Percentiles rank a stretch among this genome's conserved stretches.
These are phyloP conservation scores for Trametes elegans DNA, from an alignment of 768 basidiomycete species.

Conservation along the genomic window DNA sequence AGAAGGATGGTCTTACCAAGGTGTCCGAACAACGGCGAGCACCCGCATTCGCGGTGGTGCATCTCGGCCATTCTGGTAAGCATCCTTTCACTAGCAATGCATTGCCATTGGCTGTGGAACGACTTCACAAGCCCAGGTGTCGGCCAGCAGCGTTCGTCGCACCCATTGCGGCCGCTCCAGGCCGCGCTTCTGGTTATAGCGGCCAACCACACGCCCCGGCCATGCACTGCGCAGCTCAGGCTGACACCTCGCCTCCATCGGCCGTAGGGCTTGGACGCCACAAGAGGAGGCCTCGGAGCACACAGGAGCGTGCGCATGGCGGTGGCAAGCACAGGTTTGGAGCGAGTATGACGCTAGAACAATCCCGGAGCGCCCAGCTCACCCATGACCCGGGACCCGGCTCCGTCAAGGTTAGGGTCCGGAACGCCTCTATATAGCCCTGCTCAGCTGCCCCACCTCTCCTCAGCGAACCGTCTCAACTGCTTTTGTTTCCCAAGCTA, in stretches of 20 bases:
- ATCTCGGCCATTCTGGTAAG: no score
- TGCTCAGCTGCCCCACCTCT: neutral
- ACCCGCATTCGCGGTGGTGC: no score
- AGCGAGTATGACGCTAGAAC: constrained; percentile 3
- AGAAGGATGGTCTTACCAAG: no score
- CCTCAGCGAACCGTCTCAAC: constrained; percentile 12
- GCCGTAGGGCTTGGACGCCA: neutral
- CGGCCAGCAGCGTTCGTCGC: neutral
- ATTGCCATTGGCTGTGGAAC: no score
- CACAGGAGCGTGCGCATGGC: no score
- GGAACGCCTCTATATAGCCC: constrained; percentile 5
- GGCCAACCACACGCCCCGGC: neutral
- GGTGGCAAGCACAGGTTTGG: neutral
- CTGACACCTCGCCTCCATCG: neutral
- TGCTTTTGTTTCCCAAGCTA: constrained; percentile 16
- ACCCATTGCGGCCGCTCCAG: neutral
- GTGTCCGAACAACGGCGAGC: no score
- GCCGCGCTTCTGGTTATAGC: neutral
- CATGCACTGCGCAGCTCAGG: neutral
- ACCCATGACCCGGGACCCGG: neutral
- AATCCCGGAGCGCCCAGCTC: neutral
- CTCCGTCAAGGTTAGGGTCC: constrained; percentile 5
- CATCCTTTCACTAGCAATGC: neutral
- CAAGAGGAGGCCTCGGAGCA: no score
- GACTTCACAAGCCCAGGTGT: neutral